These are phyloP conservation scores for Yamadazyma diddensiae DNA, from an alignment of 1,139 yeast genomes.

Conservation along the genomic window DNA sequence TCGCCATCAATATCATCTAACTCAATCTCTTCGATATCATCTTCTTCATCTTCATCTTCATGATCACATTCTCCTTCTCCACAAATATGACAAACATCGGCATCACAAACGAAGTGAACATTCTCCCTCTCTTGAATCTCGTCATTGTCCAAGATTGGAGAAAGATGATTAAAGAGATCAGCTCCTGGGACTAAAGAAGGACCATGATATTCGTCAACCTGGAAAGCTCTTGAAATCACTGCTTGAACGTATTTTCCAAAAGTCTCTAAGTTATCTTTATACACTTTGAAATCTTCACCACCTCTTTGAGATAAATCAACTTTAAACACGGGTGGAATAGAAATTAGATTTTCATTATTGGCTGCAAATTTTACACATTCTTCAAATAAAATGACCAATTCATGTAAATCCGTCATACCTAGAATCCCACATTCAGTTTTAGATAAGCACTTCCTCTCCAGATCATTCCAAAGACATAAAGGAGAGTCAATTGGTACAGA, in stretches of 20 bases:
- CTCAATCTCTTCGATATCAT: constrained; percentile 22
- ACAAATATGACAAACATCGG: constrained; percentile 69
- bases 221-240: constrained; percentile 76
- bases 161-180: constrained; percentile 78
- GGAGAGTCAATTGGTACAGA: constrained; percentile 38
- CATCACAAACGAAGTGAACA: constrained; percentile 73
- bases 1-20: constrained; percentile 13
- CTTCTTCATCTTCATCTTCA: constrained; percentile 11
- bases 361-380: constrained; percentile 52
- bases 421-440: constrained; percentile 70
- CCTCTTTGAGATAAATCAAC: constrained; percentile 11
- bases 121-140: constrained; percentile 40
- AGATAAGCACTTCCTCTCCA: constrained; percentile 43
- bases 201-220: constrained; percentile 71
- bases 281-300: constrained; percentile 11
- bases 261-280: constrained; percentile 23
- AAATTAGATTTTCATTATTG: constrained; percentile 21
- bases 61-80: constrained; percentile 66
- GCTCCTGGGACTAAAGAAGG: constrained; percentile 87
- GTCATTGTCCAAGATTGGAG: constrained; percentile 24
- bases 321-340: constrained; percentile 39
- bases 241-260: constrained; percentile 56
- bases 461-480: constrained; percentile 62
- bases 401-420: constrained; percentile 61
- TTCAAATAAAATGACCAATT: constrained; percentile 52